Evolutionary conservation across 1,284 basidiomycete genomes (phyloP).

Genomic region (Pseudozyma pruni): DNA sequence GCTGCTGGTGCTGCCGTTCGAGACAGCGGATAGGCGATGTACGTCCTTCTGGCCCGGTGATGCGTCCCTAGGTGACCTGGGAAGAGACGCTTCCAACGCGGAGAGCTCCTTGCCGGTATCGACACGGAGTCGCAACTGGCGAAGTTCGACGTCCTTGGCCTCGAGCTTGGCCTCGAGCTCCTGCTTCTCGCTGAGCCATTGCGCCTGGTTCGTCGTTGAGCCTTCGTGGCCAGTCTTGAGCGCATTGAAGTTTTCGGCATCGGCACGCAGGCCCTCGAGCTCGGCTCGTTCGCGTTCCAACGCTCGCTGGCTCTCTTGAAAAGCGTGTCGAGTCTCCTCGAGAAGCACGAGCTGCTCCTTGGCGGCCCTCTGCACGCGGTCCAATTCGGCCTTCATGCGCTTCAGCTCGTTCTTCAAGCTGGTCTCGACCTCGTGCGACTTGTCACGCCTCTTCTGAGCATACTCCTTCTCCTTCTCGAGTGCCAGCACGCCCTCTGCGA

Average conservation of each 20-base stretch:
- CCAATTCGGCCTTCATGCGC: constrained; percentile 74
- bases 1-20: constrained; percentile 22
- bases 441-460: constrained; percentile 72
- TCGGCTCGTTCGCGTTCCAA: constrained; percentile 91
- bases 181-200: constrained; percentile 47
- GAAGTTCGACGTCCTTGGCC: constrained; percentile 37
- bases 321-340: constrained; percentile 77
- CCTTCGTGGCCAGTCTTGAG: constrained; percentile 37
- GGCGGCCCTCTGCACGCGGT: constrained; percentile 68
- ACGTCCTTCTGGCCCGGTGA: constrained; percentile 56
- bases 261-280: constrained; percentile 82
- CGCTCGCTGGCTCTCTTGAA: constrained; percentile 85
- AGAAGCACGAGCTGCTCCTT: constrained; percentile 23
- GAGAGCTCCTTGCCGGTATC: constrained; percentile 29
- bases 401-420: constrained; percentile 55
- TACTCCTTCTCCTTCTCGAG: constrained; percentile 79
- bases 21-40: constrained; percentile 13
- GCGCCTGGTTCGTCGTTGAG: constrained; percentile 31
- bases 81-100: constrained; percentile 3
- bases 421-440: constrained; percentile 77
- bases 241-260: constrained; percentile 68
- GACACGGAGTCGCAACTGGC: constrained; percentile 48
- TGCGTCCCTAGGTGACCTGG: not conserved
- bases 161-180: constrained; percentile 70
- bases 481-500: constrained; percentile 80